A percentile compares a stretch with the other conserved stretches of the same genome.
Evolutionary conservation across 176 grass and related monocot species (phyloP).

Genomic region (Zoysia pacifica): DNA sequence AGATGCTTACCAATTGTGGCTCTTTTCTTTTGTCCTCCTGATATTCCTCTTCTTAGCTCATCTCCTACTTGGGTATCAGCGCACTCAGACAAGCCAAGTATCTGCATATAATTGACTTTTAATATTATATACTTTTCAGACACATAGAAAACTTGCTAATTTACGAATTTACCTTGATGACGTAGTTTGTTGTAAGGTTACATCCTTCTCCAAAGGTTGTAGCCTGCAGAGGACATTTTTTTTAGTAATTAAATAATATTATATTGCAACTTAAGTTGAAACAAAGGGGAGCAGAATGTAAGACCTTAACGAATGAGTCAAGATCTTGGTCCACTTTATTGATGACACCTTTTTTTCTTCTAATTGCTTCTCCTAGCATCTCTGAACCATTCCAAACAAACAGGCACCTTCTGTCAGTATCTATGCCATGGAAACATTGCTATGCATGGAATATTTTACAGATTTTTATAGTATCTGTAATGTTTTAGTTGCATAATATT

Average conservation of each 20-base stretch:
- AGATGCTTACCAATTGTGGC: conserved; percentile 69
- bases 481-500: conserved; percentile 14
- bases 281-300: background rate
- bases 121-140: conserved; percentile 17
- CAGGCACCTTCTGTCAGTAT: conserved; percentile 32
- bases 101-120: conserved; percentile 51
- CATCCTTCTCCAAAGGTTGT: conserved; percentile 79
- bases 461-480: conserved; percentile 24
- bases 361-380: conserved; percentile 76
- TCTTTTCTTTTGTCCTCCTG: conserved; percentile 98
- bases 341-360: conserved; percentile 62
- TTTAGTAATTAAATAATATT: conserved; percentile 36
- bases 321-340: conserved; percentile 80
- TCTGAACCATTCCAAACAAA: conserved; percentile 55
- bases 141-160: conserved; percentile 15
- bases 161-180: conserved; percentile 65
- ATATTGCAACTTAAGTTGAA: background rate
- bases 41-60: conserved; percentile 91
- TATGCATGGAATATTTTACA: background rate
- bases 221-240: conserved; percentile 43
- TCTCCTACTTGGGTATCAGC: conserved; percentile 89
- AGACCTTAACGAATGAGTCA: conserved; percentile 78
- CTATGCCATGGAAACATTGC: conserved; percentile 6
- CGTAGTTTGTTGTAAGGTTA: conserved; percentile 84
- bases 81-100: conserved; percentile 84